Evolutionary conservation across 169 alveolate genomes (phyloP), one percentile per base, ranked within the genome.

Genomic region (Plasmodium ovale): DNA sequence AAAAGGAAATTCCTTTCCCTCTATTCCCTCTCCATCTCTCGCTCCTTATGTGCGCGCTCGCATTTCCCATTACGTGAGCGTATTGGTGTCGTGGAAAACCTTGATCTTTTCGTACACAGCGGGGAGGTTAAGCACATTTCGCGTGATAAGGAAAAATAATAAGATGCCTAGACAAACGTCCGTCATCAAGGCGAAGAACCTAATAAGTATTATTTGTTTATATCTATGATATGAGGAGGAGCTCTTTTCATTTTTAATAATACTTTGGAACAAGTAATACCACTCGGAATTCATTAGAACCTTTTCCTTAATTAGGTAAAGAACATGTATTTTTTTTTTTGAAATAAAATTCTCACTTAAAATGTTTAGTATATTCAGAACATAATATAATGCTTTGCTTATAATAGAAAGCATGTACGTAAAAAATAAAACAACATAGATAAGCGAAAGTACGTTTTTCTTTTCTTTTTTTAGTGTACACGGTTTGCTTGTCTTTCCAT

Each of bases 41-140:
- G n/a, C n/a, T n/a, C n/a, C n/a, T n/a, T n/a, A n/a, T n/a, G n/a
- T n/a, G n/a, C n/a, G n/a, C n/a, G n/a, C n/a, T n/a, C n/a, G n/a
- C n/a, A n/a, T n/a, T n/a, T n/a, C n/a, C n/a, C 6, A 16, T 44
- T 79, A 79, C 89, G 89, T 79, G 37, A 79, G 33, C 4, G 89
- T 79, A 7, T 60, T 69, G 59, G 89, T 47, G 31, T 65, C 82
- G 21, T 62, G 51, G 4, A 79, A 62, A 0, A 49, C 27, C 37
- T 69, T 44, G 7, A 56, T 42, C 25, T 44, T 79, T 4, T 79
- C 70, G 27, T 31, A 33, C 14, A 68, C 39, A 54, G 19, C 9
- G n/a, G 16, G 44, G 2, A 79, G n/a, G 56, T 79, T 49, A 21
- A 79, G 27, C 37, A 62, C 35, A 16, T 58, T 54, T 27, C 27